phyloP scores from a whole-genome alignment of 805 yeast genomes.

The Saturnispora gosingensis region DNA sequence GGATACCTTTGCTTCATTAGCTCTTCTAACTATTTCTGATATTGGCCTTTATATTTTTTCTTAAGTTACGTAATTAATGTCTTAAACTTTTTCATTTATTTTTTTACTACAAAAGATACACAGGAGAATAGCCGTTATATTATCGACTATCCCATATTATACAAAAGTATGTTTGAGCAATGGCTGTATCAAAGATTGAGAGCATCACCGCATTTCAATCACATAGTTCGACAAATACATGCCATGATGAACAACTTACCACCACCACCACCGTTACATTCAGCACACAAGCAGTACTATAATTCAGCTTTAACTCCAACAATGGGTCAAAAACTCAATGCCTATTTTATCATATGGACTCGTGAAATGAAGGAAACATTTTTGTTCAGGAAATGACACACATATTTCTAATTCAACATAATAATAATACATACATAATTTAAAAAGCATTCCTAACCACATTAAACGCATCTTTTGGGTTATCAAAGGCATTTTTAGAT shows the following conservation, averaged over 20 bases:
- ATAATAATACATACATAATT: neutral
- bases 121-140: neutral
- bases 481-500: slow-evolving; percentile 46
- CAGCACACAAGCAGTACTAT: neutral
- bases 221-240: slow-evolving; percentile 53
- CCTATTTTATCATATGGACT: slow-evolving; percentile 47
- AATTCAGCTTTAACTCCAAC: slow-evolving; percentile 35
- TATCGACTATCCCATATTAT: too few species aligned
- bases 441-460: slow-evolving; percentile 20
- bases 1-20: neutral
- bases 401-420: slow-evolving; percentile 8
- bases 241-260: slow-evolving; percentile 56
- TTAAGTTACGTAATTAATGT: neutral
- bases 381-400: slow-evolving; percentile 32
- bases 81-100: neutral
- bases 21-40: too few species aligned
- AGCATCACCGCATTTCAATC: slow-evolving; percentile 49
- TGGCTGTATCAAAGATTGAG: slow-evolving; percentile 39
- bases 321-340: slow-evolving; percentile 44
- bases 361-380: slow-evolving; percentile 52
- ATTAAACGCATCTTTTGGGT: slow-evolving; percentile 32
- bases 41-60: neutral
- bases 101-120: neutral
- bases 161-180: slow-evolving; percentile 33
- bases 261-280: slow-evolving; percentile 29